Evolutionary conservation across 352 stramenopile species (phyloP).

Genomic region (Globisporangium viniferum): DNA sequence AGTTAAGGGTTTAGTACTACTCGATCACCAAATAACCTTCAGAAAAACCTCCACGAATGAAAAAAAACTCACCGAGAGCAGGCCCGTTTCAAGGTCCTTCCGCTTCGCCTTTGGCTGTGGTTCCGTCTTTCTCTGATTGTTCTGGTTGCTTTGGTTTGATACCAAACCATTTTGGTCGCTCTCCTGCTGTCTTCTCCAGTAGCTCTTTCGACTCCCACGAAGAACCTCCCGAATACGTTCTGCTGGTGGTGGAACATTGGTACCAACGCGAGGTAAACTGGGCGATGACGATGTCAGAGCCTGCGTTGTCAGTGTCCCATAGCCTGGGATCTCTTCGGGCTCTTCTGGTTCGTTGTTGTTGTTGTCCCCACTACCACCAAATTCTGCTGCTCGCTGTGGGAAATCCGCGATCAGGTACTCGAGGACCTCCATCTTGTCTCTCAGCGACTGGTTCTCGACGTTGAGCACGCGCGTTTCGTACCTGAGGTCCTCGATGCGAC

Average conservation of each 20-base stretch:
- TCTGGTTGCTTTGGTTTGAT: constrained; percentile 2
- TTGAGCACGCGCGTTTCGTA: constrained; percentile 43
- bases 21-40: neutral
- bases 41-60: neutral
- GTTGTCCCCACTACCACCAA: neutral
- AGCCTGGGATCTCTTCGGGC: constrained; percentile 32
- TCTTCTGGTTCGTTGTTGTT: constrained; percentile 13
- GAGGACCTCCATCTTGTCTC: constrained; percentile 55
- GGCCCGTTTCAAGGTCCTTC: constrained; percentile 27
- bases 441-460: constrained; percentile 53
- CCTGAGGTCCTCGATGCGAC: constrained; percentile 23
- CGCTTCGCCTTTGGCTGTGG: constrained; percentile 6
- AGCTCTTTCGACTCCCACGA: constrained; percentile 7
- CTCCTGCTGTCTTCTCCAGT: neutral
- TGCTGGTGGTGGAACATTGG: constrained; percentile 14
- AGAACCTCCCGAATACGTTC: constrained; percentile 25
- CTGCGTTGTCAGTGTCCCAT: constrained; percentile 23
- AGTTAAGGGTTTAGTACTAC: neutral
- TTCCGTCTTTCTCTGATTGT: constrained; percentile 1
- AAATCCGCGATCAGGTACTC: constrained; percentile 40
- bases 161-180: neutral
- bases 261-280: constrained; percentile 7
- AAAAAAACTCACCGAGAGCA: constrained; percentile 35
- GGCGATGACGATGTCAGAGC: neutral
- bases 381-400: neutral